Base-by-base conservation (phyloP, 257 asterid genomes). In the Solanum pinnatisectum region DNA sequence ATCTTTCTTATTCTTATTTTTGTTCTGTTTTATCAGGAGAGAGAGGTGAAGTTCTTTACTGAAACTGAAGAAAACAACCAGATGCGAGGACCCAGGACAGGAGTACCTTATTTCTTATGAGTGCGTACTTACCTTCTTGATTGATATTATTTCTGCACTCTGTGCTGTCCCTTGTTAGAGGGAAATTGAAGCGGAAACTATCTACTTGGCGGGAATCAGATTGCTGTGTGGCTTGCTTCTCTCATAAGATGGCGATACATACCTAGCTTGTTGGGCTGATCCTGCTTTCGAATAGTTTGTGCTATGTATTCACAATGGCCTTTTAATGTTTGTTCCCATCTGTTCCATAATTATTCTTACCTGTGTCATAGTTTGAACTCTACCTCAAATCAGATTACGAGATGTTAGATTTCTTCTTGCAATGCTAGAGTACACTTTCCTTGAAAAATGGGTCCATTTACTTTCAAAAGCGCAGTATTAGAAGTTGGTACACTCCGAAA, bases 51-150 rank as follows among this genome's bases (percentile, higher is more conserved):
- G 95, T 97, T 97, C 88, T 97, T 97, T 94, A 94, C 99, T 4
- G 99, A 97, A 92, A 97, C 99, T 0, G 99, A 97, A 89, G 98
- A 97, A 91, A 97, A 96, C 94, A 97, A 97, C 93, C 99, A 97
- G 88, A 97, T 97, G 99, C 93, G 99, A 87, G 99, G 99, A 78
- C 99, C 98, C 33, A 96, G 99, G 92, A 93, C 95, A 22, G 99
- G 99, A 91, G 99, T 97, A 25, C 98, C 98, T 3, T 97, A 97
- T 93, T 97, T 97, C 90, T 95, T 96, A 42, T 96, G 93, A 92
- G 83, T 65, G 88, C 56, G 39, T 46, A 76, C 85, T 82, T 82
- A 30, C 68, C 68, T 30, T 49, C 27, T 44, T 81, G 70, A 82
- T 82, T 49, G 68, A 81, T 20, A 49, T 49, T 82, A 82, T 82